phyloP scores from a whole-genome alignment of 768 basidiomycete genomes.

The Tremella fuciformis region DNA sequence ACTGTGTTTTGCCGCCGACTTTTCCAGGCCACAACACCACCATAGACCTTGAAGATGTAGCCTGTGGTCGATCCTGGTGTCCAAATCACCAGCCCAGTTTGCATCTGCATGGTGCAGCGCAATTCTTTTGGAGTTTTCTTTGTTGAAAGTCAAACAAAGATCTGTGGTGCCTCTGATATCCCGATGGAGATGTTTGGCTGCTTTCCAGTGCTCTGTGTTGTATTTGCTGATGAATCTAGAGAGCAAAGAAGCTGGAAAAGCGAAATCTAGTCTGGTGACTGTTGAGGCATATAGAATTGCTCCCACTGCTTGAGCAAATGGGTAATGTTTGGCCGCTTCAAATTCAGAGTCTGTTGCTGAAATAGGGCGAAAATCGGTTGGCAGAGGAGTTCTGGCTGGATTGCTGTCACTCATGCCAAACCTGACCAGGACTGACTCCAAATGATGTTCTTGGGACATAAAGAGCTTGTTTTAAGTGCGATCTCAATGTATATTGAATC shows the following conservation, averaged over 20 bases:
- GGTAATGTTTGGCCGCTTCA: slow-evolving; percentile 10
- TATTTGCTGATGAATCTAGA: slow-evolving; percentile 52
- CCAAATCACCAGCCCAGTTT: slow-evolving; percentile 46
- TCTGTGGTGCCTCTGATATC: no score
- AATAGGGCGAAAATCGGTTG: slow-evolving; percentile 14
- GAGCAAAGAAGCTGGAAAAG: slow-evolving; percentile 25
- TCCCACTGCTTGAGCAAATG: no score
- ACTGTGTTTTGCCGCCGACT: no score
- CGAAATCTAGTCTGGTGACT: slow-evolving; percentile 32
- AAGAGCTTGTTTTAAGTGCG: slow-evolving; percentile 10
- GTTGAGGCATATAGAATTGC: slow-evolving; percentile 17
- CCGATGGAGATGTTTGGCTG: no score
- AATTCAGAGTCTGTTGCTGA: slow-evolving; percentile 19
- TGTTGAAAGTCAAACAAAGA: no score
- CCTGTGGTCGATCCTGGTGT: slow-evolving; percentile 51
- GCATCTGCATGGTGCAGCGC: slow-evolving; percentile 45
- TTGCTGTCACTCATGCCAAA: slow-evolving; percentile 6
- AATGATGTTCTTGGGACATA: slow-evolving; percentile 16
- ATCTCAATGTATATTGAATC: no score
- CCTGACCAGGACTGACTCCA: slow-evolving; percentile 1
- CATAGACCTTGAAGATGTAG: no score
- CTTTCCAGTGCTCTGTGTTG: no score
- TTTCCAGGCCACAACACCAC: no score
- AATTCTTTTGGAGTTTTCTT: slow-evolving; percentile 1
- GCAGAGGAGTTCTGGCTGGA: slow-evolving; percentile 11